Percentiles rank a stretch among this genome's conserved stretches.
phyloP scores from a whole-genome alignment of 768 basidiomycete species.

The Tephrocybe sp. region DNA sequence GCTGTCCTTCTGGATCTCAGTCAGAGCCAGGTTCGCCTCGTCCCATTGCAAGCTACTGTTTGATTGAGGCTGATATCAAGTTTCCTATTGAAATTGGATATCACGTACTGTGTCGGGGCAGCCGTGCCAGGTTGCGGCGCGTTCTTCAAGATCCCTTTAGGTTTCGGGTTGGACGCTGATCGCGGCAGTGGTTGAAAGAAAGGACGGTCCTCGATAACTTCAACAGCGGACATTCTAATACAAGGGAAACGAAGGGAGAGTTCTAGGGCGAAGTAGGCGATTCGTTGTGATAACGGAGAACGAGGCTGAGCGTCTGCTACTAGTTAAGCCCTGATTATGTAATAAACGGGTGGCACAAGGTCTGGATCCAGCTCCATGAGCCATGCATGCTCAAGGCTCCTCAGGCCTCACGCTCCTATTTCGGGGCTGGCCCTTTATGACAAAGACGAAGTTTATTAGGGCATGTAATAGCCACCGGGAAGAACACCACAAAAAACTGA shows the following conservation, averaged over 20 bases:
- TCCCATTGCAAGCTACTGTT: constrained; percentile 86
- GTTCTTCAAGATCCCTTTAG: constrained; percentile 91
- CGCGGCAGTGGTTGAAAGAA: constrained; percentile 54
- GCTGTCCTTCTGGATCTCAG: constrained; percentile 93
- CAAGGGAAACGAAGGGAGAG: not conserved
- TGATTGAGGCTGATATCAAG: constrained; percentile 12
- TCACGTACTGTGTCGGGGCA: constrained; percentile 50
- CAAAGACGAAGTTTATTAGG: too few relatives aligned
- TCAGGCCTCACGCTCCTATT: too few relatives aligned
- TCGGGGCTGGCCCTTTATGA: too few relatives aligned
- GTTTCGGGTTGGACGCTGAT: constrained; percentile 68
- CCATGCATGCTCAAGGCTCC: too few relatives aligned
- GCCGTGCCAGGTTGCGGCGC: constrained; percentile 45
- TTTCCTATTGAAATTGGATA: not conserved
- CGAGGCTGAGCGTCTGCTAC: too few relatives aligned
- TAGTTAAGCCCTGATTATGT: constrained; percentile 5
- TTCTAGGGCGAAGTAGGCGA: not conserved
- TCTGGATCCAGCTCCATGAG: too few relatives aligned
- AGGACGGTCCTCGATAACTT: constrained; percentile 39
- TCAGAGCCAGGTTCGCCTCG: constrained; percentile 88
- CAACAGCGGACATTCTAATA: constrained; percentile 9
- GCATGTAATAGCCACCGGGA: too few relatives aligned
- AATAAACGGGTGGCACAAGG: too few relatives aligned
- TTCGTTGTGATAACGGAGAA: constrained; percentile 4
- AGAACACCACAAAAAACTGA: too few relatives aligned